phyloP scores from a whole-genome alignment of 352 stramenopile genomes.

The Phytopythium boreale region DNA sequence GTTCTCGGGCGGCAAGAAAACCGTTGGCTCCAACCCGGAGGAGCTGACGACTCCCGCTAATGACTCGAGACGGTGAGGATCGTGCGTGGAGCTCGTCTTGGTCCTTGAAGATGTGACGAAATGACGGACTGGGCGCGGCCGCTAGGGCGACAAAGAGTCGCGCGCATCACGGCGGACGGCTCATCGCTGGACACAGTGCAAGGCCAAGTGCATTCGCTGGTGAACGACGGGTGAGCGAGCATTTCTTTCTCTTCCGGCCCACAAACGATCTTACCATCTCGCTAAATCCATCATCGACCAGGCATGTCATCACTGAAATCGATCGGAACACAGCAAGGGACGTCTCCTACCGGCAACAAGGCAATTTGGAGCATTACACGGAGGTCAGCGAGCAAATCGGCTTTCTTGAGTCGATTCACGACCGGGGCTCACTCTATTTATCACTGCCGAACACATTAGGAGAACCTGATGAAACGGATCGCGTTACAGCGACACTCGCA shows the following conservation, averaged over 20 bases:
- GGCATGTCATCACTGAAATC: conserved; percentile 56
- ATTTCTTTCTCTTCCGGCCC: background rate
- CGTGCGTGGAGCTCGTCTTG: background rate
- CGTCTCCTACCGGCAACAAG: conserved; percentile 63
- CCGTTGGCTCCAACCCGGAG: background rate
- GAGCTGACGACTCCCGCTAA: no score
- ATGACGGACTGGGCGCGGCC: no score
- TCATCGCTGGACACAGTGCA: conserved; percentile 34
- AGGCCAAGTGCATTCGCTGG: conserved; percentile 59
- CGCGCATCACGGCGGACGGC: conserved; percentile 37
- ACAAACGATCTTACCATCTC: background rate
- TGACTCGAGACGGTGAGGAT: background rate
- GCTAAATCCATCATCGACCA: conserved; percentile 10
- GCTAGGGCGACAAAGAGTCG: conserved; percentile 20
- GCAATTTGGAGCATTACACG: conserved; percentile 73
- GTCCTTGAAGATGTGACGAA: background rate
- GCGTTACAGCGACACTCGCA: conserved; percentile 52
- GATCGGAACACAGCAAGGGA: conserved; percentile 17
- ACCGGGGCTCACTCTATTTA: background rate
- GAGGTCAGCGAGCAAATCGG: conserved; percentile 27
- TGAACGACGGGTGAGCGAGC: conserved; percentile 40
- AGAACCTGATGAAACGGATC: conserved; percentile 64
- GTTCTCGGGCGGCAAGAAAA: background rate
- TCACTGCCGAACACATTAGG: conserved; percentile 17
- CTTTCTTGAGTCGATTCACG: background rate